These are phyloP conservation scores for Volvox africanus DNA, from an alignment of 139 green algal species.

Conservation along the genomic window DNA sequence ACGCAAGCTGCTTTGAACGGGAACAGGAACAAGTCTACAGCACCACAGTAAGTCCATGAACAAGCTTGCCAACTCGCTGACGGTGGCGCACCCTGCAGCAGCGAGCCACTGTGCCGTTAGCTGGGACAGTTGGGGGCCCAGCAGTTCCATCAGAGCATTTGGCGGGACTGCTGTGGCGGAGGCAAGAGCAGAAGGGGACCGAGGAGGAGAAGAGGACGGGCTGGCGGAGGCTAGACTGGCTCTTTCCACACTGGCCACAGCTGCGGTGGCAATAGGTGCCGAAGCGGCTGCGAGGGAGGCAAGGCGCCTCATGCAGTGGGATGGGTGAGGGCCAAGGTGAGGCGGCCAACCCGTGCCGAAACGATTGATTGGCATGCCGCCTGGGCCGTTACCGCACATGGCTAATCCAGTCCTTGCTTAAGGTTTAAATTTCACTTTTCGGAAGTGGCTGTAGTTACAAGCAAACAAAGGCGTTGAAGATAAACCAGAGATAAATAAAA, in stretches of 20 bases:
- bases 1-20: too few relatives aligned
- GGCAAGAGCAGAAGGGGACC: neutral
- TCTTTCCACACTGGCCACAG: neutral
- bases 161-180: neutral
- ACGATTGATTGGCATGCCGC: too few relatives aligned
- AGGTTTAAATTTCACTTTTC: too few relatives aligned
- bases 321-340: neutral
- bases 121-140: neutral
- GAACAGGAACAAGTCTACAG: too few relatives aligned
- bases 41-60: too few relatives aligned
- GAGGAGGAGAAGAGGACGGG: neutral
- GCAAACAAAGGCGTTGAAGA: too few relatives aligned
- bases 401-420: too few relatives aligned
- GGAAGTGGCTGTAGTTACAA: too few relatives aligned
- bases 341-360: neutral
- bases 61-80: too few relatives aligned
- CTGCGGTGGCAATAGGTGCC: neutral
- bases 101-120: neutral
- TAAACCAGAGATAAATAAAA: too few relatives aligned
- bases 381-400: too few relatives aligned
- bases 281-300: neutral
- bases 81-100: neutral
- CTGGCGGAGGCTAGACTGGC: neutral
- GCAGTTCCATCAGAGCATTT: neutral
- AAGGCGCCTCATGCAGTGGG: neutral